Evolutionary conservation across 441 rosid species (phyloP).

Genomic region (Erodium chrysanthum): DNA sequence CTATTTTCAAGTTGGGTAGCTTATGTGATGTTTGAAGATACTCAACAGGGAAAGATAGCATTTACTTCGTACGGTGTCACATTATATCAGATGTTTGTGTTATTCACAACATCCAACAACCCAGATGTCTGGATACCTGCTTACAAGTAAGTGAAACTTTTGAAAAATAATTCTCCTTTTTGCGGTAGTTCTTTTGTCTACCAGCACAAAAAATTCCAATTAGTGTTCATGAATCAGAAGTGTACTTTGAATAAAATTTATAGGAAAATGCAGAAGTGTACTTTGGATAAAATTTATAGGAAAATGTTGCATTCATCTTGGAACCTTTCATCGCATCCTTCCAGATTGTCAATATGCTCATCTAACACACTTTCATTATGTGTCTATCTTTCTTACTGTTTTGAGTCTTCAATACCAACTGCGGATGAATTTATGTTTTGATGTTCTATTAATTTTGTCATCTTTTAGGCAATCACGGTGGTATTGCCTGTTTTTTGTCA

Average conservation of each 20-base stretch:
- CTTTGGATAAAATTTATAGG: not conserved
- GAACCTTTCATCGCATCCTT: not conserved
- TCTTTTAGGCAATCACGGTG: constrained; percentile 75
- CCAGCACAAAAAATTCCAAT: not conserved
- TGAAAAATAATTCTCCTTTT: constrained; percentile 7
- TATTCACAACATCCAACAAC: constrained; percentile 94
- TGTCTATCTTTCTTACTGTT: no score
- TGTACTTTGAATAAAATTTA: not conserved
- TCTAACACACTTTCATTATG: not conserved
- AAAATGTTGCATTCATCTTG: not conserved
- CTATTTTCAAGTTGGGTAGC: constrained; percentile 90
- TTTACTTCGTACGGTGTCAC: constrained; percentile 75
- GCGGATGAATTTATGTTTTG: constrained; percentile 2
- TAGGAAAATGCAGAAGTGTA: not conserved
- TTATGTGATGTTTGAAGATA: constrained; percentile 91
- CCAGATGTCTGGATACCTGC: constrained; percentile 99
- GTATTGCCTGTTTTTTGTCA: constrained; percentile 66
- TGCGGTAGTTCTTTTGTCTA: constrained; percentile 4
- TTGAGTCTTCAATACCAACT: not conserved
- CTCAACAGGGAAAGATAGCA: constrained; percentile 54
- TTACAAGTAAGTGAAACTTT: constrained; percentile 62
- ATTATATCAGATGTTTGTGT: constrained; percentile 75
- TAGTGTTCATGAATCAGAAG: not conserved
- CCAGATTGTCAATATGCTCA: not conserved
- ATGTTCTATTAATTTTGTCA: constrained; percentile 15